Evolutionary conservation across 768 basidiomycete species (phyloP), one percentile per base, ranked within the genome.

Genomic region (Botryobasidium botryosum): DNA sequence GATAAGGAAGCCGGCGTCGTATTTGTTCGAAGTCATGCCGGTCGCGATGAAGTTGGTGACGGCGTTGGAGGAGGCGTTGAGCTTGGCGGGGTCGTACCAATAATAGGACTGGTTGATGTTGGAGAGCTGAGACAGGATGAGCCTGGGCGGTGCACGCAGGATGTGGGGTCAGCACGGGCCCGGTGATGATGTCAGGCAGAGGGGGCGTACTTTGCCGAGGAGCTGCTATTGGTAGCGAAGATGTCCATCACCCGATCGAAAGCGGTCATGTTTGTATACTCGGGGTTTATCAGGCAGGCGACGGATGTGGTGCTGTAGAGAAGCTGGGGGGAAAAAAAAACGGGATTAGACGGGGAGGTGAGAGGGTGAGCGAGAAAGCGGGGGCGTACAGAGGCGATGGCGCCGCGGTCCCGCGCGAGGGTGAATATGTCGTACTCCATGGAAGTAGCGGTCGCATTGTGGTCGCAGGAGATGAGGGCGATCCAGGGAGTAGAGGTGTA

Each of bases 381-480:
- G 21, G 45, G 33, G 63, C 74, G 55, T 54, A 84, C 82, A 27
- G 82, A 84, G 12, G 81, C 79, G 28, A 74, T 71, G 1, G 88
- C 90, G 4, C 90, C 90, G 50, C 73, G 67, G 50, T 79, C 74
- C 33, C 70, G 66, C 18, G 84, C 86, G 33, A 85, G 66, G 0
- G 83, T 85, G 60, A 94, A 87, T 43, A 91, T 71, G 57, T 94
- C 88, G 39, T 65, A 58, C 2, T 71, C 65, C 13, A 52, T 40
- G 10, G 51, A 74, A 3, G 72, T 64, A 48, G 70, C 62, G 13
- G 83, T 83, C 15, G 77, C 68, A 58, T 90, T 88, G 45, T 57
- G 55, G 55, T 91, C 87, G 59, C 88, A 92, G 3, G 75, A 71
- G 40, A 94, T 71, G 51, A 90, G 68, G 10, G 90, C 90, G 53